Conservation (phyloP, 768 basidiomycete genomes). For the Russula dissimulans region DNA sequence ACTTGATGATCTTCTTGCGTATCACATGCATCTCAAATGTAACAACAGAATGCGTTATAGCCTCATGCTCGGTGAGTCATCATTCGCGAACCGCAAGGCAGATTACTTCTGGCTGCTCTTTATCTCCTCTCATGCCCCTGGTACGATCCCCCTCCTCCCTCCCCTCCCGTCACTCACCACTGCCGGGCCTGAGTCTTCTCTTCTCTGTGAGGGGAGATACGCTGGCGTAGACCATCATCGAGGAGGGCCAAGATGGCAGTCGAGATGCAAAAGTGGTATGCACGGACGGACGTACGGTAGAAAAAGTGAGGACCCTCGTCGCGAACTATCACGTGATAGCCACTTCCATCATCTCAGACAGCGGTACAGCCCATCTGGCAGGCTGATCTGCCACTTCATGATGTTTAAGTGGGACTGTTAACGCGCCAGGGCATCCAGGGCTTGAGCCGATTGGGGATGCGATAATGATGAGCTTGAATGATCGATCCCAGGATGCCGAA, state of each 20-base stretch:
- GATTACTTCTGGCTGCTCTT: constrained; percentile 95
- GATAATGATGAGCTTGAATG: no score
- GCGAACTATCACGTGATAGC: no score
- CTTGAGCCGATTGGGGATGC: no score
- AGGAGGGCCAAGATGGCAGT: constrained; percentile 7
- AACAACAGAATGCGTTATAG: constrained; percentile 84
- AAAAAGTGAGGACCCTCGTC: no score
- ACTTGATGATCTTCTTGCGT: neutral
- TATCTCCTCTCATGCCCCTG: constrained; percentile 78
- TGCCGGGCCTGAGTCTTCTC: neutral
- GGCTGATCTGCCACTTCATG: no score
- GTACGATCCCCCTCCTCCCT: constrained; percentile 35
- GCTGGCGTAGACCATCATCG: constrained; percentile 8
- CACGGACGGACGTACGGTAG: neutral
- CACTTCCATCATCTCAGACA: no score
- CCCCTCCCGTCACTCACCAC: neutral
- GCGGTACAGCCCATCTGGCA: no score
- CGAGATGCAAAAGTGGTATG: neutral
- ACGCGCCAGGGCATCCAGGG: no score
- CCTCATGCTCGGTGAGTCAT: constrained; percentile 92
- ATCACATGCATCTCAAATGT: neutral
- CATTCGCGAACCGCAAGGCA: constrained; percentile 81
- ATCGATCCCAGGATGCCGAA: no score
- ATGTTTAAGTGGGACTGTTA: no score
- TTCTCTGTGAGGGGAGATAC: neutral